Evolutionary conservation across 2,329 filamentous ascomycete genomes (phyloP).

Genomic region (Beauveria pseudobassiana): DNA sequence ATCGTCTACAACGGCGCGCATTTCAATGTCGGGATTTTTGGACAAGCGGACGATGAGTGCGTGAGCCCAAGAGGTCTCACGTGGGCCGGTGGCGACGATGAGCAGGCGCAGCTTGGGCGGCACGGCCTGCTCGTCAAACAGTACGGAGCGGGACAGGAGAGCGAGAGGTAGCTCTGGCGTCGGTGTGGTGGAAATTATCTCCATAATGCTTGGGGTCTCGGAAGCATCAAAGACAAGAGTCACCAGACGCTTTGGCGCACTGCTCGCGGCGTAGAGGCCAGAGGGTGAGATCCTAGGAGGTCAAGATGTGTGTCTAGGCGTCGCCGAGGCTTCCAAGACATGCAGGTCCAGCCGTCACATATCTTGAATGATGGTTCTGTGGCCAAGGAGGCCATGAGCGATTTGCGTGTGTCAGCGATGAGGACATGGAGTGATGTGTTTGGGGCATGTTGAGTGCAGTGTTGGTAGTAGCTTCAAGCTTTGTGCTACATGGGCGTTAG

Average conservation of each 20-base stretch:
- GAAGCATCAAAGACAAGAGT: not conserved
- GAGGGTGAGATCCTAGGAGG: no score
- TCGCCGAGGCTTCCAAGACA: conserved; percentile 24
- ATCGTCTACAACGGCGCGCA: conserved; percentile 57
- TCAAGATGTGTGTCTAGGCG: not conserved
- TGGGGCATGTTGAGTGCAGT: not conserved
- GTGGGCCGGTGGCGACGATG: conserved; percentile 57
- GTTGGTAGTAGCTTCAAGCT: not conserved
- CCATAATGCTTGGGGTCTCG: not conserved
- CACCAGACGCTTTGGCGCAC: not conserved
- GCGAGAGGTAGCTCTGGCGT: conserved; percentile 20
- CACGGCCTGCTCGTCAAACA: conserved; percentile 28
- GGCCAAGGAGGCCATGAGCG: not conserved
- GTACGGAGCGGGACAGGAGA: conserved; percentile 28
- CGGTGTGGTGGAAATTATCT: not conserved
- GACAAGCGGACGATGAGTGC: conserved; percentile 60
- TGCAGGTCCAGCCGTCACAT: conserved; percentile 22
- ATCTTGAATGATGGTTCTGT: not conserved
- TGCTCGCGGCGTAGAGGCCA: not conserved
- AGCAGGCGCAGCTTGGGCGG: conserved; percentile 51
- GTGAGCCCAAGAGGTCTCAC: conserved; percentile 58
- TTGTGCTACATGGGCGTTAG: not conserved
- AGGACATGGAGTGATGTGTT: not conserved
- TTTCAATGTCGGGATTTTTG: conserved; percentile 55
- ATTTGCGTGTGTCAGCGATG: not conserved